phyloP scores from a whole-genome alignment of 2,329 filamentous ascomycete species.

The Stachybotrys echinatus region DNA sequence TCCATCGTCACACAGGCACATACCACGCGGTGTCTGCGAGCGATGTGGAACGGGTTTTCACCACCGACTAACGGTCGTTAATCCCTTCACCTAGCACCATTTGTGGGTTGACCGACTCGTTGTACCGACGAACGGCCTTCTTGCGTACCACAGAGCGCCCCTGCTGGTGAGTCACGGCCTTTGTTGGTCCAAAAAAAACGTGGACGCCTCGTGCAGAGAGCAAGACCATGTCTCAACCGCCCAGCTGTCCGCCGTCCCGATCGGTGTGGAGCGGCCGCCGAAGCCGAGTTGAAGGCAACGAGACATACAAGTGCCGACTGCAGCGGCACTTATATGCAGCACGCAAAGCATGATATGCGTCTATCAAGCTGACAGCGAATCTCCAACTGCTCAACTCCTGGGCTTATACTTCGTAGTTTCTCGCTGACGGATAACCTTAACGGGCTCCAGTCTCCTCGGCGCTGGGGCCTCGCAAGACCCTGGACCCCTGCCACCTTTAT shows the following conservation, averaged over 20 bases:
- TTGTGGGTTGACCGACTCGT: not conserved
- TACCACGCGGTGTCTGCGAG: not conserved
- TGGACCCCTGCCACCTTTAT: not conserved
- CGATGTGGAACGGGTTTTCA: not conserved
- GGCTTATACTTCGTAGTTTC: no score
- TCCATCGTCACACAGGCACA: not conserved
- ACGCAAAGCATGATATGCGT: not conserved
- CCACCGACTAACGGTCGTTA: not conserved
- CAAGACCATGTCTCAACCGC: no score
- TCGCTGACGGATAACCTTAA: no score
- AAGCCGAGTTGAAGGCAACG: not conserved
- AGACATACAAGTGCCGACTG: not conserved
- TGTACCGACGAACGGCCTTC: not conserved
- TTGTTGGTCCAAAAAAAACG: not conserved
- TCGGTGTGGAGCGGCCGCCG: not conserved
- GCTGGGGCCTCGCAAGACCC: not conserved
- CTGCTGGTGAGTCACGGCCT: not conserved
- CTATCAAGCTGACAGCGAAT: not conserved
- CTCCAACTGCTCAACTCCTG: no score
- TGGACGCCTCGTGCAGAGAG: not conserved
- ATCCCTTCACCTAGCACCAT: not conserved
- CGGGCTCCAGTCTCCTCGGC: no score
- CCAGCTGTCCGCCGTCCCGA: no score
- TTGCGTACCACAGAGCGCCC: not conserved
- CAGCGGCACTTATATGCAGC: not conserved